These are phyloP conservation scores for Pythium plurisporium DNA, from an alignment of 352 stramenopile species.

Conservation along the genomic window DNA sequence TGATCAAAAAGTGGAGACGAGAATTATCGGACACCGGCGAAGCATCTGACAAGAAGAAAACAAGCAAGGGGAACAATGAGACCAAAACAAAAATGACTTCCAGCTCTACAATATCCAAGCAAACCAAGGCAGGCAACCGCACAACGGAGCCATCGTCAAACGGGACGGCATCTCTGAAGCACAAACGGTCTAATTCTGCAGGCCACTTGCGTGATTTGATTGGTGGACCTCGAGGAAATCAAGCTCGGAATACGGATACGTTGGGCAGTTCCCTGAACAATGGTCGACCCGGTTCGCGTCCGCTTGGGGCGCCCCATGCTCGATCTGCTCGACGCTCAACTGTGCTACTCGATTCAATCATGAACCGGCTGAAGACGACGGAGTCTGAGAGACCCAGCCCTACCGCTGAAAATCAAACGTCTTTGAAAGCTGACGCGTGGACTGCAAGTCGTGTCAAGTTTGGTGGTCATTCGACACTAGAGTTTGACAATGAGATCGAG, in stretches of 20 bases:
- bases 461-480: conserved; percentile 10
- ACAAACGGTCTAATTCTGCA: conserved; percentile 50
- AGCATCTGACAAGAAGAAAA: background rate
- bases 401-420: background rate
- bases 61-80: background rate
- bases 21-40: background rate
- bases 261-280: conserved; percentile 9
- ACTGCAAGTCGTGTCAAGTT: conserved; percentile 21
- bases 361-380: conserved; percentile 3
- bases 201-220: conserved; percentile 56
- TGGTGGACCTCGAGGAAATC: conserved; percentile 20
- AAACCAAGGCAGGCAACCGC: background rate
- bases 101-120: background rate
- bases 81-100: background rate
- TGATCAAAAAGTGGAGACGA: conserved; percentile 57
- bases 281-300: conserved; percentile 2
- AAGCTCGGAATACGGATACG: conserved; percentile 1
- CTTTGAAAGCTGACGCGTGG: conserved; percentile 8
- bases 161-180: background rate
- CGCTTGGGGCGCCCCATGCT: conserved; percentile 12
- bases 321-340: conserved; percentile 14
- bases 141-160: background rate
- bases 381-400: conserved; percentile 6
- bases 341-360: conserved; percentile 21
- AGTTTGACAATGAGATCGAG: conserved; percentile 26